phyloP scores from a whole-genome alignment of 306 rosid genomes.

The Medicago ruthenica region DNA sequence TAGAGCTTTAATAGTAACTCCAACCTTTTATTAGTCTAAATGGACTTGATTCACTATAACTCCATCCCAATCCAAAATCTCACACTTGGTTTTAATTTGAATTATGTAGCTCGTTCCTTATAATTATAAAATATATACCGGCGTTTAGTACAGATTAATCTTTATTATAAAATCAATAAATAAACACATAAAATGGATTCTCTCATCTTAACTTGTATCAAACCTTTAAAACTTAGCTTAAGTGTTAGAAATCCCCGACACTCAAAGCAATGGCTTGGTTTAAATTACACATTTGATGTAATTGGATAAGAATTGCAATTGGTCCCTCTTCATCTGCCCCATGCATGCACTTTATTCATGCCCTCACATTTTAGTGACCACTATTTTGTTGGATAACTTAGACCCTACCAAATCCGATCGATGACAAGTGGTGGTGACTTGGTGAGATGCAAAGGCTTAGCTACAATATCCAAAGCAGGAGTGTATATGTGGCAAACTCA shows the following conservation, averaged over 20 bases:
- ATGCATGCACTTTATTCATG: conserved; percentile 38
- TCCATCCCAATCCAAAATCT: conserved; percentile 2
- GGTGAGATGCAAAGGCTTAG: conserved; percentile 16
- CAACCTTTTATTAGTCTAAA: neutral
- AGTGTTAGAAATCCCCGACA: neutral
- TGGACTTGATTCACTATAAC: neutral
- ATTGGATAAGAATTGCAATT: conserved; percentile 37
- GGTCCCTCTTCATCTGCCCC: conserved; percentile 28
- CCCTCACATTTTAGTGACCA: conserved; percentile 17
- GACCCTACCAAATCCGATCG: conserved; percentile 39
- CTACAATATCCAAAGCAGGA: neutral
- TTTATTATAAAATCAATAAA: too few species aligned
- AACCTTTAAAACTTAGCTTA: too few species aligned
- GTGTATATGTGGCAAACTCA: conserved; percentile 46
- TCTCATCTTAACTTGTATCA: too few species aligned
- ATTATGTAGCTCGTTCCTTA: too few species aligned
- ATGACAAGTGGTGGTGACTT: conserved; percentile 37
- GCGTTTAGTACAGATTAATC: too few species aligned
- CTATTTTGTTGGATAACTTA: conserved; percentile 21
- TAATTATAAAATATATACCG: too few species aligned
- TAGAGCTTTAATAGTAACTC: too few species aligned
- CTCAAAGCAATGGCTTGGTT: neutral
- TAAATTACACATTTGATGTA: neutral
- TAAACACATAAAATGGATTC: too few species aligned
- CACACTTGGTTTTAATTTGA: neutral